These are phyloP conservation scores for Moringa oleifera DNA, from an alignment of 345 rosid genomes.

Conservation along the genomic window DNA sequence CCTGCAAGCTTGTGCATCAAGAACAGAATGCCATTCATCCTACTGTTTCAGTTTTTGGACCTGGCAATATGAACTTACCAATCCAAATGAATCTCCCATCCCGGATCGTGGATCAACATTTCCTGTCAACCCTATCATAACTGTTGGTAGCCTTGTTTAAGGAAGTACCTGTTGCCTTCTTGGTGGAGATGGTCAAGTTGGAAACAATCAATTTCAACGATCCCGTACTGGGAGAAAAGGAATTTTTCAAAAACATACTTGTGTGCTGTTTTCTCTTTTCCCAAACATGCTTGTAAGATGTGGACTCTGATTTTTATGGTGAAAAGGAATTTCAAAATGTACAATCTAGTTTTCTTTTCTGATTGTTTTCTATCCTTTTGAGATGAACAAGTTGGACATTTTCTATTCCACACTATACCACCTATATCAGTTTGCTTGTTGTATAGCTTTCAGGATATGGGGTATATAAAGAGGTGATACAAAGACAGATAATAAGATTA, in stretches of 20 bases:
- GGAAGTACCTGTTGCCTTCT: too few relatives aligned
- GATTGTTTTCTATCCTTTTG: neutral
- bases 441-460: neutral
- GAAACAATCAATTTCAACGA: neutral
- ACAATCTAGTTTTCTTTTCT: neutral
- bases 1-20: neutral
- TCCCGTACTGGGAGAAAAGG: neutral
- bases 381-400: neutral
- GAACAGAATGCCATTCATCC: neutral
- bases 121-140: neutral
- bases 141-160: too few relatives aligned
- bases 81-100: neutral
- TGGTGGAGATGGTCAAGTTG: neutral
- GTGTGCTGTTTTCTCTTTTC: too few relatives aligned
- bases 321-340: neutral
- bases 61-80: neutral
- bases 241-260: too few relatives aligned
- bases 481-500: too few relatives aligned
- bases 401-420: neutral
- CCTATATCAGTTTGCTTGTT: neutral
- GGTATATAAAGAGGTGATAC: neutral
- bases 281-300: neutral
- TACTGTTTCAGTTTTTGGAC: neutral
- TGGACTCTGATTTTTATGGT: neutral
- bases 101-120: neutral